Percentiles rank a stretch among this genome's conserved stretches.
Evolutionary conservation across 768 basidiomycete species (phyloP).

Genomic region (Fomitopsis pulvina): DNA sequence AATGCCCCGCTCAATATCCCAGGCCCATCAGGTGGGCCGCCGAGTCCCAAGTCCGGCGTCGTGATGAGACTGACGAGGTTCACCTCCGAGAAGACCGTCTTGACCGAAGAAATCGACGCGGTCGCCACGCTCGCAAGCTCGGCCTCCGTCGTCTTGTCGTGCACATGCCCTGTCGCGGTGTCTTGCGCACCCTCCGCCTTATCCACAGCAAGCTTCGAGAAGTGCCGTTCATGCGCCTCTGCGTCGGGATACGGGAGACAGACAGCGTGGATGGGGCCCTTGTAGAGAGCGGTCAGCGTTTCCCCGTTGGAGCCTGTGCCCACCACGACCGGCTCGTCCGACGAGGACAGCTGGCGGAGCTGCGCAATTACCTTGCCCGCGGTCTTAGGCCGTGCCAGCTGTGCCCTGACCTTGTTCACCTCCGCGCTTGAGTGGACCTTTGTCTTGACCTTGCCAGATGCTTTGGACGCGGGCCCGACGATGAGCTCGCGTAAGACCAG

Average conservation of each 20-base stretch:
- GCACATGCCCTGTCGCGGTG: not conserved
- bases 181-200: conserved; percentile 6
- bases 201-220: conserved; percentile 36
- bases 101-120: conserved; percentile 44
- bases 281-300: conserved; percentile 31
- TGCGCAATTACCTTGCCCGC: conserved; percentile 72
- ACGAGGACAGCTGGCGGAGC: conserved; percentile 52
- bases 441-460: conserved; percentile 31
- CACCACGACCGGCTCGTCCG: conserved; percentile 25
- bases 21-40: conserved; percentile 59
- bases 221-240: conserved; percentile 56
- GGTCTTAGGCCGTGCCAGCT: conserved; percentile 57
- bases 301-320: conserved; percentile 16
- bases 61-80: conserved; percentile 54
- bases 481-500: conserved; percentile 61
- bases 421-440: conserved; percentile 24
- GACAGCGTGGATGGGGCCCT: conserved; percentile 67
- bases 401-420: conserved; percentile 57
- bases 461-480: conserved; percentile 40
- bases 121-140: conserved; percentile 34
- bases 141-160: conserved; percentile 1
- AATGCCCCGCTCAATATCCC: conserved; percentile 71
- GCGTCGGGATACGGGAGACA: conserved; percentile 59
- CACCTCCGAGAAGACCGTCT: conserved; percentile 49
- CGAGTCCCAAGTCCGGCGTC: conserved; percentile 62